These are phyloP conservation scores for Hymenoscyphus infarciens DNA, from an alignment of 2,329 filamentous ascomycete genomes.

Conservation along the genomic window DNA sequence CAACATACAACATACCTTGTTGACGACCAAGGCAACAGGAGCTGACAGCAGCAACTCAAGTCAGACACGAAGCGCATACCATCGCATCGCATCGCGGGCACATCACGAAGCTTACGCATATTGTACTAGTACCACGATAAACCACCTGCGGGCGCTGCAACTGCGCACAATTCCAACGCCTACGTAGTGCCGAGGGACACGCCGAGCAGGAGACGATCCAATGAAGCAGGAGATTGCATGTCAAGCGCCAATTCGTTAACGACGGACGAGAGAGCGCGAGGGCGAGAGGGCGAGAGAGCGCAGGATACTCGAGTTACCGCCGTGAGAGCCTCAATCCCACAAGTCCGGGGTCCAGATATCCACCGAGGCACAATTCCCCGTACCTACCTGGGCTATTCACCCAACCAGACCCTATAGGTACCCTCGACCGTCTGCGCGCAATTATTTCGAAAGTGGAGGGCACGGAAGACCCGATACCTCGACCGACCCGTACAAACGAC, in stretches of 20 bases:
- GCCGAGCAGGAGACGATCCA: neutral
- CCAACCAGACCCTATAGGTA: neutral
- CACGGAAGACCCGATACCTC: neutral
- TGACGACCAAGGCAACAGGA: neutral
- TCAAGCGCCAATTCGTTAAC: neutral
- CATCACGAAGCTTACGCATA: neutral
- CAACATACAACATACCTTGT: neutral
- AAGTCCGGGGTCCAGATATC: neutral
- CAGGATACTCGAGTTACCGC: neutral
- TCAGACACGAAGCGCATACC: neutral
- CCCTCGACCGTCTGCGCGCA: neutral
- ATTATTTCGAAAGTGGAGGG: neutral
- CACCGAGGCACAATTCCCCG: neutral
- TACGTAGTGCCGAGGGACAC: neutral
- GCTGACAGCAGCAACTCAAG: neutral
- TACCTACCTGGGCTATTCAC: slow-evolving; percentile 2
- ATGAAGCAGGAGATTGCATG: neutral
- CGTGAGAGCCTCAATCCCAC: neutral
- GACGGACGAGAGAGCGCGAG: no score
- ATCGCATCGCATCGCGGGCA: neutral
- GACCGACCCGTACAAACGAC: neutral
- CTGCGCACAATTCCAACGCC: neutral
- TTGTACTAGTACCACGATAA: neutral
- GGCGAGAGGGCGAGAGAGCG: neutral
- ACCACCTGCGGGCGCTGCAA: neutral